Evolutionary conservation across 2,329 filamentous ascomycete species (phyloP), one percentile per base, ranked within the genome.

Genomic region (Alternaria triticimaculans): DNA sequence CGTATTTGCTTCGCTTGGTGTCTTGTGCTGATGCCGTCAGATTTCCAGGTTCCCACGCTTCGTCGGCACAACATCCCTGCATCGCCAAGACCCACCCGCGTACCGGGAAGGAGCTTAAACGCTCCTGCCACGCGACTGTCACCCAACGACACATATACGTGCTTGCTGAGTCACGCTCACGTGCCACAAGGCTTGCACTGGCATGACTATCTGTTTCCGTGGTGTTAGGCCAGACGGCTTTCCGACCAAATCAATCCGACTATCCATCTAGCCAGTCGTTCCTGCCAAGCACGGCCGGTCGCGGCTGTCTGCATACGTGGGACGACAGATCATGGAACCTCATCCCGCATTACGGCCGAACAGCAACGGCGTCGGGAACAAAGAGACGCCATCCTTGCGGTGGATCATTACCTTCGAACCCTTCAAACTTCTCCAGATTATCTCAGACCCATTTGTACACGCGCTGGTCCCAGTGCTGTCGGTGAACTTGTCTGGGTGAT

Each of bases 21-120:
- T 58, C 49, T 26, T 56, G 58, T 51, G 48, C 33, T 48, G 54
- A 67, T 67, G 68, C 66, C 63, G 67, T 63, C 68, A 70, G 65
- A 66, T 58, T 64, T 55, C 68, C 62, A 50, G 62, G 57, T 60
- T 66, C 58, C 55, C 66, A 65, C 49, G 58, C 60, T 62, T 61
- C 63, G 60, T 51, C 55, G 51, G 56, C 64, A 46, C 58, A 18
- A 12, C 45, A 58, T 58, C 62, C 65, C 59, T 60, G 60, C 30
- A 23, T 18, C 43, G 64, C 60, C 65, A 66, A 66, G 63, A 11
- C 46, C 45, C 41, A 26, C 57, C 54, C 54, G 37, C 59, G 48
- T 26, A 49, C 43, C 48, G 60, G 54, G 58, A 63, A 66, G 59
- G 61, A 62, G 60, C 45, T 44, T 53, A 37, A 54, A 46, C 21